Conservation (phyloP, 495 filamentous ascomycete genomes). For the Amorphotheca resinae region DNA sequence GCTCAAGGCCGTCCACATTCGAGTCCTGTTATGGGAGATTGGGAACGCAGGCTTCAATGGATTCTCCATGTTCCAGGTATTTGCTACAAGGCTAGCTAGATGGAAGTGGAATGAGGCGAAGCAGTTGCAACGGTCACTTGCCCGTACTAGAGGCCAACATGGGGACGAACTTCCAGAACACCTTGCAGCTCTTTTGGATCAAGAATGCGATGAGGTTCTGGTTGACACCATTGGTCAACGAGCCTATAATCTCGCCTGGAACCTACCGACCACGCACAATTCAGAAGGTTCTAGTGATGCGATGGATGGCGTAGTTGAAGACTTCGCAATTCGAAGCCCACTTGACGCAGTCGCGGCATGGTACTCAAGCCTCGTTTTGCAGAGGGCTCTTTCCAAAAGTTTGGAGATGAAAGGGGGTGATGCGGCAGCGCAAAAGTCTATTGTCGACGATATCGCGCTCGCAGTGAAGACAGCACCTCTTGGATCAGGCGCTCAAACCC, state of each 20-base stretch:
- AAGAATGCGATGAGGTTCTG: conserved; percentile 70
- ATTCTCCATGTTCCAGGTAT: conserved; percentile 46
- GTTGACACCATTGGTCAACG: conserved; percentile 65
- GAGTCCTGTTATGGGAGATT: conserved; percentile 73
- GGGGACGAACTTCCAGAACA: conserved; percentile 63
- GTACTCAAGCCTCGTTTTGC: conserved; percentile 71
- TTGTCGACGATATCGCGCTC: conserved; percentile 48
- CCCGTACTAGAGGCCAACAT: conserved; percentile 34
- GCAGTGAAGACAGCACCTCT: conserved; percentile 68
- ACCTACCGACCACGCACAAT: conserved; percentile 56
- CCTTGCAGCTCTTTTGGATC: conserved; percentile 56
- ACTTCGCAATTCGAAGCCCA: conserved; percentile 73
- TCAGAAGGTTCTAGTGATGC: conserved; percentile 49
- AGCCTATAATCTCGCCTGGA: conserved; percentile 86
- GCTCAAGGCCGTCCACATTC: conserved; percentile 85
- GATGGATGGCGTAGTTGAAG: conserved; percentile 76
- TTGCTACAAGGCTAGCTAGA: conserved; percentile 55
- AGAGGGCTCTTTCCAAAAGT: conserved; percentile 51
- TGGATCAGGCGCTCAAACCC: conserved; percentile 59
- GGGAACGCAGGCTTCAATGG: conserved; percentile 48
- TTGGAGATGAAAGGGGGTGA: conserved; percentile 31
- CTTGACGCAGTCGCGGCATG: conserved; percentile 85
- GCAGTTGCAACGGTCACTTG: conserved; percentile 45
- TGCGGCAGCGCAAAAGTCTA: conserved; percentile 24
- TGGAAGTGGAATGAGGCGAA: conserved; percentile 74